Evolutionary conservation across 495 filamentous ascomycete genomes (phyloP).

Genomic region (Jackrogersella minutella): DNA sequence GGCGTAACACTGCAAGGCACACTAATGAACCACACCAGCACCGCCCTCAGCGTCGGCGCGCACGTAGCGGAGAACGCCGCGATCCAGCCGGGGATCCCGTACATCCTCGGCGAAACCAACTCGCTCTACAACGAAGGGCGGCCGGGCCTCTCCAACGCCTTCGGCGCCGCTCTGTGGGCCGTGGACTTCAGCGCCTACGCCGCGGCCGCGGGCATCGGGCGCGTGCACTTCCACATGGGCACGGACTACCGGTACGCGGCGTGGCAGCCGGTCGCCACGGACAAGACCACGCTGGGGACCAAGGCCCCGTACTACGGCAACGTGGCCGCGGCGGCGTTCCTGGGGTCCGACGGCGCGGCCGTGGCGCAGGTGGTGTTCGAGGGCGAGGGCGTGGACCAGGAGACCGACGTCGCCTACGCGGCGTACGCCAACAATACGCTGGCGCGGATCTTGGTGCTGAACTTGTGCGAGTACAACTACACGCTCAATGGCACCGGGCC

Average conservation of each 20-base stretch:
- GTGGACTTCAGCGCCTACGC: conserved; percentile 70
- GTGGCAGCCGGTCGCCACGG: conserved; percentile 69
- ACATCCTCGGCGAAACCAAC: conserved; percentile 73
- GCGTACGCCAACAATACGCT: conserved; percentile 56
- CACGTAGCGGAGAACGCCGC: conserved; percentile 58
- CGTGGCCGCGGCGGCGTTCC: conserved; percentile 65
- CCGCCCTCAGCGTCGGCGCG: conserved; percentile 55
- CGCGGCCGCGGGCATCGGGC: conserved; percentile 63
- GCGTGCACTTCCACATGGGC: conserved; percentile 73
- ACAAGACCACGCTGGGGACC: conserved; percentile 62
- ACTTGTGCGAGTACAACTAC: conserved; percentile 68
- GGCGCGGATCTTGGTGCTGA: conserved; percentile 62
- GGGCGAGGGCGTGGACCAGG: conserved; percentile 34
- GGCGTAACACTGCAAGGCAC: conserved; percentile 71
- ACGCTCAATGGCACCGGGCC: conserved; percentile 54
- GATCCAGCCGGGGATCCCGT: conserved; percentile 55
- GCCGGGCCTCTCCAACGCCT: conserved; percentile 70
- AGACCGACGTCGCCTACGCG: conserved; percentile 62
- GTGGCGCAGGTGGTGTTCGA: conserved; percentile 53
- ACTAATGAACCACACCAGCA: conserved; percentile 71
- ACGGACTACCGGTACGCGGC: conserved; percentile 63
- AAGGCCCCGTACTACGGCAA: conserved; percentile 74
- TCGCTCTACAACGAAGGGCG: conserved; percentile 70
- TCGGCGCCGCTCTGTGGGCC: conserved; percentile 75
- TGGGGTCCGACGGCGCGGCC: conserved; percentile 50